Evolutionary conservation across 148 eudicot genomes (phyloP).

Genomic region (Chenopodium formosanum): DNA sequence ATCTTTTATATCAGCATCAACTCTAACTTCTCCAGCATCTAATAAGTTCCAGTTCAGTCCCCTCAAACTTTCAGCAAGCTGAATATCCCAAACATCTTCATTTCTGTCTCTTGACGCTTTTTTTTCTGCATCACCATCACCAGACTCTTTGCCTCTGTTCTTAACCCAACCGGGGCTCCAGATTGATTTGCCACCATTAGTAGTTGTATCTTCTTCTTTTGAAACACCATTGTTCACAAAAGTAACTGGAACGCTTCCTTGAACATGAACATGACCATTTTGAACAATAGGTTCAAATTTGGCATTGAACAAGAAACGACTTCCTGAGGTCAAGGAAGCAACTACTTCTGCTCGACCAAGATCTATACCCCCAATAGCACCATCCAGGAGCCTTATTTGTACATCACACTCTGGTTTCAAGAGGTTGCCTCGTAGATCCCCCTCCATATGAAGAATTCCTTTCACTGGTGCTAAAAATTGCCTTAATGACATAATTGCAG

Average conservation of each 20-base stretch:
- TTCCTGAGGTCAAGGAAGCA: conserved; percentile 90
- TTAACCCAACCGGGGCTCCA: conserved; percentile 80
- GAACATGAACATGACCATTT: conserved; percentile 97
- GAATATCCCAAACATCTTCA: conserved; percentile 90
- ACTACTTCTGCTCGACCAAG: conserved; percentile 98
- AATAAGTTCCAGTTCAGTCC: conserved; percentile 91
- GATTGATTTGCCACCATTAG: conserved; percentile 57
- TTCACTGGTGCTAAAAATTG: conserved; percentile 84
- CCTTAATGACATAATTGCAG: conserved; percentile 78
- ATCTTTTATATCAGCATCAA: conserved; percentile 99
- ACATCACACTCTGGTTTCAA: conserved; percentile 98
- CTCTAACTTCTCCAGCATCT: conserved; percentile 97
- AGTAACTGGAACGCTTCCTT: conserved; percentile 91
- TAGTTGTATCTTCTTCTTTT: conserved; percentile 65
- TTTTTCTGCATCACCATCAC: conserved; percentile 63
- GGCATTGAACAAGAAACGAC: conserved; percentile 97
- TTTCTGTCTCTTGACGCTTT: conserved; percentile 71
- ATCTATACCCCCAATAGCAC: conserved; percentile 95
- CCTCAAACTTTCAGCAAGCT: conserved; percentile 84
- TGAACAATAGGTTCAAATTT: conserved; percentile 93
- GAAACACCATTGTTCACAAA: conserved; percentile 49
- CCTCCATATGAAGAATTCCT: conserved; percentile 98
- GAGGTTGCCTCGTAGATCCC: conserved; percentile 93
- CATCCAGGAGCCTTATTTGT: conserved; percentile 96
- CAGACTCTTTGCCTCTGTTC: conserved; percentile 55